phyloP scores from a whole-genome alignment of 2,329 filamentous ascomycete genomes.

The Blastomyces silverae region DNA sequence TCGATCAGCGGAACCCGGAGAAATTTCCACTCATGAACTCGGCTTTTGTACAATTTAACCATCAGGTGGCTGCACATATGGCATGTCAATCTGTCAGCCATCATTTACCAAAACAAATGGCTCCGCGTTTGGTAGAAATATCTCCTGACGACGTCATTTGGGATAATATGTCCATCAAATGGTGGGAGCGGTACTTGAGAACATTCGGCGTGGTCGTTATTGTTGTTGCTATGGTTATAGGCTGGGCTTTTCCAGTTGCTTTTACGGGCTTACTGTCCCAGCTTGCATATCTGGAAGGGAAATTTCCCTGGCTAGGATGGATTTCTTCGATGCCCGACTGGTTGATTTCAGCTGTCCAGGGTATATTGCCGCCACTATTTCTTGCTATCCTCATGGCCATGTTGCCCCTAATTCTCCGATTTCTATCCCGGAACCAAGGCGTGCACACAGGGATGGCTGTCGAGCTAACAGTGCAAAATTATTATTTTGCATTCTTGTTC shows the following conservation, averaged over 20 bases:
- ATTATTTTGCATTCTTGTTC: conserved; percentile 91
- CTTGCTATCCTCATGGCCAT: conserved; percentile 72
- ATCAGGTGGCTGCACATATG: conserved; percentile 97
- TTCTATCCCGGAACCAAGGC: conserved; percentile 67
- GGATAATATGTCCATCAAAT: conserved; percentile 93
- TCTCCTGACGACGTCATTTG: conserved; percentile 88
- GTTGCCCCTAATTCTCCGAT: conserved; percentile 69
- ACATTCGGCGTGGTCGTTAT: conserved; percentile 58
- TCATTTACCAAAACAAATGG: conserved; percentile 88
- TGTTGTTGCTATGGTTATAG: conserved; percentile 68
- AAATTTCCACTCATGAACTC: conserved; percentile 89
- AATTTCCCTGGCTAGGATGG: conserved; percentile 64
- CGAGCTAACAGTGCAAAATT: conserved; percentile 78
- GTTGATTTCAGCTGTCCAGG: conserved; percentile 65
- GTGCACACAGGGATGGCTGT: conserved; percentile 74
- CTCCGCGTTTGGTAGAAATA: conserved; percentile 85
- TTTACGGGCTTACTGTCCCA: conserved; percentile 80
- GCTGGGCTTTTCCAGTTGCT: conserved; percentile 86
- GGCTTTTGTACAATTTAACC: conserved; percentile 97
- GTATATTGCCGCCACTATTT: conserved; percentile 74
- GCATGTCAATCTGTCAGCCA: conserved; percentile 88
- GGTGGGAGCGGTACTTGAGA: conserved; percentile 84
- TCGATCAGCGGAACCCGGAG: conserved; percentile 78
- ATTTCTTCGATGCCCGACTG: conserved; percentile 55
- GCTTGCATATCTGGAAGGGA: conserved; percentile 60